These are phyloP conservation scores for Serendipita sp. DNA, from an alignment of 768 basidiomycete species.

Conservation along the genomic window DNA sequence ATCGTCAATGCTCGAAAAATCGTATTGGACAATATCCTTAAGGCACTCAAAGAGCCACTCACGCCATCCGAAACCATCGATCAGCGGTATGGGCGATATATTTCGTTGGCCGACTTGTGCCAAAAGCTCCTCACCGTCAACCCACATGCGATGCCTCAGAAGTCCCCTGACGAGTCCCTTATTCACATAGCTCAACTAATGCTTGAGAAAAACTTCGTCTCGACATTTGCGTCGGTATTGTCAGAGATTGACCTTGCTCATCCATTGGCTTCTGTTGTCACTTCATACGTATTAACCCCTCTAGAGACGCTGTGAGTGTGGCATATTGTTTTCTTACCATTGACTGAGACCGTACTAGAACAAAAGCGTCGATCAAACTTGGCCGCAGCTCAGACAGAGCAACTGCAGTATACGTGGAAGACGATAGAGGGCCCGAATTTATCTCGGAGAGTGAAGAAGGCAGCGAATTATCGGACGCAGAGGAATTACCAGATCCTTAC, in stretches of 20 bases:
- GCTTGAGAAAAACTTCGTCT: constrained; percentile 94
- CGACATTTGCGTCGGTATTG: constrained; percentile 70
- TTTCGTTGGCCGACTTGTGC: constrained; percentile 76
- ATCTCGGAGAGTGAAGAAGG: constrained; percentile 36
- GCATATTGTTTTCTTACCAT: neutral
- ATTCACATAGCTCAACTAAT: constrained; percentile 93
- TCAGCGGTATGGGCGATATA: constrained; percentile 69
- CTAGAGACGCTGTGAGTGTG: constrained; percentile 68
- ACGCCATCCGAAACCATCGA: constrained; percentile 41
- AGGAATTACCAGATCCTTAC: constrained; percentile 82
- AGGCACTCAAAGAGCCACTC: constrained; percentile 66
- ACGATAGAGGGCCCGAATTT: constrained; percentile 18
- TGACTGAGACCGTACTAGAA: constrained; percentile 29
- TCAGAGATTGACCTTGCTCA: constrained; percentile 93
- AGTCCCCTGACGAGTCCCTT: constrained; percentile 54
- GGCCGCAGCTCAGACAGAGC: constrained; percentile 42
- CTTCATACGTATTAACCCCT: constrained; percentile 70
- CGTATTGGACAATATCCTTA: constrained; percentile 76
- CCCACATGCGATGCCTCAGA: constrained; percentile 39
- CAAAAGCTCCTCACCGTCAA: constrained; percentile 68
- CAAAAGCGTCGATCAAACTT: constrained; percentile 98
- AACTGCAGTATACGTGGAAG: constrained; percentile 7
- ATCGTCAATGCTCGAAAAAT: constrained; percentile 83
- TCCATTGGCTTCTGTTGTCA: constrained; percentile 71
- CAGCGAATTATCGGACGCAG: constrained; percentile 37